These are phyloP conservation scores for Plasmodium sp. DNA, from an alignment of 169 alveolate species.

Conservation along the genomic window DNA sequence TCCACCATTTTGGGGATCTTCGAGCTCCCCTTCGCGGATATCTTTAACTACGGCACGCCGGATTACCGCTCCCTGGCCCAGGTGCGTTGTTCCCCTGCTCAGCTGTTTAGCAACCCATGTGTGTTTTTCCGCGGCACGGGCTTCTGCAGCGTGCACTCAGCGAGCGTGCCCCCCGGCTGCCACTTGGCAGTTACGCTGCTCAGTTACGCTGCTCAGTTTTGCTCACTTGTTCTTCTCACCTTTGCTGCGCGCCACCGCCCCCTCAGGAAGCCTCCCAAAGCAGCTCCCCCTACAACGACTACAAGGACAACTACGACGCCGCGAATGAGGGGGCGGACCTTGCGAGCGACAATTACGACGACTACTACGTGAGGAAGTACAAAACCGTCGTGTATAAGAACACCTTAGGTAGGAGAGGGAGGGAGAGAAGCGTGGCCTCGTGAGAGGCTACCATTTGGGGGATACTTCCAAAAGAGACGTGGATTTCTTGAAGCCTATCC, in stretches of 20 bases:
- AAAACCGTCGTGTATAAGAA: conserved; percentile 69
- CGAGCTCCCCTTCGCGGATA: conserved; percentile 83
- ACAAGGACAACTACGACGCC: conserved; percentile 21
- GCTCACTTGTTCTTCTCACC: too few relatives aligned
- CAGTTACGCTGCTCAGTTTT: neutral
- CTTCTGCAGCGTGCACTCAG: neutral
- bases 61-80: conserved; percentile 74
- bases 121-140: neutral
- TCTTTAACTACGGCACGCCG: conserved; percentile 80
- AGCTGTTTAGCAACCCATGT: neutral
- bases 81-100: neutral
- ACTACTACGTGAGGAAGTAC: conserved; percentile 31
- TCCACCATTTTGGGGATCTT: conserved; percentile 87
- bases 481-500: neutral
- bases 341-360: conserved; percentile 50
- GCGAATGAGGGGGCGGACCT: neutral
- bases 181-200: neutral
- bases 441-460: neutral
- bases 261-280: conserved; percentile 67
- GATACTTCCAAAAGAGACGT: neutral
- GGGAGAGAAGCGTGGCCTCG: neutral
- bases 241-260: conserved; percentile 38
- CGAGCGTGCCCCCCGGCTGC: neutral
- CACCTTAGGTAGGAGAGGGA: conserved; percentile 40
- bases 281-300: conserved; percentile 34